phyloP scores from a whole-genome alignment of 257 asterid genomes.

The Fraxinus pennsylvanica region DNA sequence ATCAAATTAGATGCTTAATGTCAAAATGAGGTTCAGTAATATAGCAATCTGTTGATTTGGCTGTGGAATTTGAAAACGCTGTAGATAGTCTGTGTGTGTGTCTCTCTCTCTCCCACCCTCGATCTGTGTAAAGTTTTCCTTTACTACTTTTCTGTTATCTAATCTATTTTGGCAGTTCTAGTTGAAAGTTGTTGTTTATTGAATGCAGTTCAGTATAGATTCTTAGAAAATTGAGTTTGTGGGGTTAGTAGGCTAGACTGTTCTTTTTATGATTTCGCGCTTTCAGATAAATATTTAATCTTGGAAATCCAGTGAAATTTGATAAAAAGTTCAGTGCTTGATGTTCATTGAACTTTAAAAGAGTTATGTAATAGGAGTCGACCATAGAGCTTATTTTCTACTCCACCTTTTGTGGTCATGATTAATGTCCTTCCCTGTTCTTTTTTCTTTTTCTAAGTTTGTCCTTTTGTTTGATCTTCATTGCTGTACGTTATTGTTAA shows the following conservation, averaged over 20 bases:
- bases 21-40: conserved; percentile 3
- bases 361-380: neutral
- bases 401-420: neutral
- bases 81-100: neutral
- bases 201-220: neutral
- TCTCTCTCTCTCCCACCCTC: neutral
- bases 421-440: neutral
- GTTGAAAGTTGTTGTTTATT: neutral
- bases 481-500: neutral
- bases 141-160: neutral
- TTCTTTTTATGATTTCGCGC: neutral
- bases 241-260: neutral
- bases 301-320: neutral
- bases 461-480: neutral
- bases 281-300: neutral
- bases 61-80: neutral
- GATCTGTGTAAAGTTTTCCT: neutral
- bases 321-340: neutral
- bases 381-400: neutral
- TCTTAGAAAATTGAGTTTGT: neutral
- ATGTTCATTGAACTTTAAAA: neutral
- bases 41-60: conserved; percentile 7
- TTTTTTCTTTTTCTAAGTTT: neutral
- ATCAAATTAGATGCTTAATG: conserved; percentile 6
- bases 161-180: neutral